Conservation (phyloP, 768 basidiomycete genomes). For the Xanthoconium stramineum region DNA sequence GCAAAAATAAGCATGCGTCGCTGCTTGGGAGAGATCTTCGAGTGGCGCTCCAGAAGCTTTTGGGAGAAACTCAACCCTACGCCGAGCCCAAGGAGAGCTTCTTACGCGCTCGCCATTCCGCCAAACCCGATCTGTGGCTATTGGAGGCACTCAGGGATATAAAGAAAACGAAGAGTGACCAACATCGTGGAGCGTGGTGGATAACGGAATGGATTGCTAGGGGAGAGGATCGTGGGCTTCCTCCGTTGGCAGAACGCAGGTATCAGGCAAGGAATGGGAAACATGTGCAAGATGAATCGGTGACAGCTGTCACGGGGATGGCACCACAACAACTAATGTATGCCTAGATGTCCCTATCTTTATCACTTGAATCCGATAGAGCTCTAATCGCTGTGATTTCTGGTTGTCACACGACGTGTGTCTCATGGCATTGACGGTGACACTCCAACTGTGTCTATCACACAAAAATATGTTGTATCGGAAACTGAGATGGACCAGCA, state of each 20-base stretch:
- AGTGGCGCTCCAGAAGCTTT: conserved; percentile 37
- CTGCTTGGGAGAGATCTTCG: conserved; percentile 42
- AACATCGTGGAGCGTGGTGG: conserved; percentile 29
- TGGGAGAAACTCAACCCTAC: conserved; percentile 18
- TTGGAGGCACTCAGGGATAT: conserved; percentile 36
- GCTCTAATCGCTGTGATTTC: not conserved
- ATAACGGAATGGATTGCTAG: conserved; percentile 25
- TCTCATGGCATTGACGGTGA: not conserved
- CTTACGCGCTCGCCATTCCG: conserved; percentile 23
- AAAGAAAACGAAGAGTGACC: conserved; percentile 30
- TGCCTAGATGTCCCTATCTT: conserved; percentile 2
- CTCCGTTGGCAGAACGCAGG: conserved; percentile 17
- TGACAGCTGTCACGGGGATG: not conserved
- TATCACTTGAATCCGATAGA: conserved; percentile 10
- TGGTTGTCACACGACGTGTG: not conserved
- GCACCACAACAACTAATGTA: conserved; percentile 2
- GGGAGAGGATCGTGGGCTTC: conserved; percentile 22
- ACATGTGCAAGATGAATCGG: not conserved
- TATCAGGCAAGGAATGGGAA: conserved; percentile 8
- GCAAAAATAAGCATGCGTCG: conserved; percentile 38
- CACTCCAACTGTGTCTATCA: too few species aligned
- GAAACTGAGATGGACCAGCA: not conserved
- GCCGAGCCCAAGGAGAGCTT: conserved; percentile 16
- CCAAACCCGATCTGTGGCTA: conserved; percentile 38
- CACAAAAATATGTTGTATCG: too few species aligned